Base-by-base conservation (phyloP, 2,329 filamentous ascomycete species). In the Claviceps sp. region DNA sequence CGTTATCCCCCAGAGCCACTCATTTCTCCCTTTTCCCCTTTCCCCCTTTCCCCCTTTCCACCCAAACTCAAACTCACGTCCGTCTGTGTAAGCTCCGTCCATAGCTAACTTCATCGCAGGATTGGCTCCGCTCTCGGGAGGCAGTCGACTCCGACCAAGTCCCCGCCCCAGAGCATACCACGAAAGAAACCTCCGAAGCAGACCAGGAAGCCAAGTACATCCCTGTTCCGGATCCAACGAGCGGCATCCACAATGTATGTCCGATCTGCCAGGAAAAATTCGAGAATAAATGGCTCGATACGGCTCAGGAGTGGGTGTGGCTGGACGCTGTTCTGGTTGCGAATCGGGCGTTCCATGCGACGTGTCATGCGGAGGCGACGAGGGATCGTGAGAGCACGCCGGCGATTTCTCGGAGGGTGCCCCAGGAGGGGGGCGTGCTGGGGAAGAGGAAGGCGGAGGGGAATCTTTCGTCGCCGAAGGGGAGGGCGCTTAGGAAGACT, bases 211-310 rank as follows among this genome's bases (percentile, higher is more conserved):
- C 82, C 53, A 78, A 83, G 59, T 95, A 86, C 64, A 85, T 98
- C 13, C 81, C 83, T 2, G 90, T 93, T 1, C 93, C 91, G 0
- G 86, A 90, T 49, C 85, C 91, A 57, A 78, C 82, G 18, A 77
- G 80, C 26, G 75, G 86, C 26, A 79, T 84, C 54, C 90, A 88
- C 63, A 85, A 81, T 16, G 78, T 86, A 1, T 98, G 93, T 62
- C 88, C 89, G 2, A 95, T 98, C 59, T 97, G 93, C 66, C 90
- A 95, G 66, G 93, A 98, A 65, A 85, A 86, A 58, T 97, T 98
- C 61, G 86, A 94, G 69, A 88, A 86, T 58, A 85, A 86, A 57
- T 97, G 89, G 85, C 82, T 91, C 6, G 88, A 94, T 60, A 88
- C 94, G 56, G 86, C 86, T 18, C 89, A 97, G 67, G 91, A 98